These are phyloP conservation scores for Solanum sejunctum DNA, from an alignment of 257 asterid genomes.

Conservation along the genomic window DNA sequence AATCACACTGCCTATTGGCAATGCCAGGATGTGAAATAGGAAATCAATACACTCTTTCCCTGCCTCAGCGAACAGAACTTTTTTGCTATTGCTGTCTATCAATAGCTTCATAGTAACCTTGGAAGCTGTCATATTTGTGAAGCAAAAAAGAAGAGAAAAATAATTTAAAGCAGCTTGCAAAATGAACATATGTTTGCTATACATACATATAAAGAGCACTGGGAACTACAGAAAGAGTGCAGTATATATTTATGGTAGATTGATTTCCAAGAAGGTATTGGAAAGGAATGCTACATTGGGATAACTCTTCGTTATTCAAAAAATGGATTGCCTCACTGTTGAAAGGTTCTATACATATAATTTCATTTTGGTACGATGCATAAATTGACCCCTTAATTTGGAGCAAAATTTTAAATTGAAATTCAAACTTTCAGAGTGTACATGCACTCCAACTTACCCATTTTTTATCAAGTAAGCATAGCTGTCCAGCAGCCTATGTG, in stretches of 20 bases:
- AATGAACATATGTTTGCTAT: background rate
- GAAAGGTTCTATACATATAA: too few relatives aligned
- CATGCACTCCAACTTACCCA: too few relatives aligned
- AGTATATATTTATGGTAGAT: background rate
- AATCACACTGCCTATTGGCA: background rate
- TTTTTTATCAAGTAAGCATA: too few relatives aligned
- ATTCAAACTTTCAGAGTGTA: too few relatives aligned
- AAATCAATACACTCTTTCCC: background rate
- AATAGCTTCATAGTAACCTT: background rate
- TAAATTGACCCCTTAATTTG: too few relatives aligned
- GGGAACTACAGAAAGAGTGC: background rate
- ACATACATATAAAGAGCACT: background rate
- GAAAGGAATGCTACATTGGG: background rate
- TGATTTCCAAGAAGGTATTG: background rate
- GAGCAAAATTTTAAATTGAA: too few relatives aligned
- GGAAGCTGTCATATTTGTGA: background rate
- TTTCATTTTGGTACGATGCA: too few relatives aligned
- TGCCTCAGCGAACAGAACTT: background rate
- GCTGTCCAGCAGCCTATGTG: too few relatives aligned
- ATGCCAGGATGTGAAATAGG: background rate
- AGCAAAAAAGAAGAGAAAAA: background rate
- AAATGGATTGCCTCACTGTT: too few relatives aligned
- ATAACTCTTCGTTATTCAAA: too few relatives aligned
- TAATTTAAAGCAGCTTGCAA: background rate
- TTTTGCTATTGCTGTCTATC: background rate